A percentile compares a stretch with the other conserved stretches of the same genome.
phyloP scores from a whole-genome alignment of 805 yeast species.

The Yamadazyma scolyti region DNA sequence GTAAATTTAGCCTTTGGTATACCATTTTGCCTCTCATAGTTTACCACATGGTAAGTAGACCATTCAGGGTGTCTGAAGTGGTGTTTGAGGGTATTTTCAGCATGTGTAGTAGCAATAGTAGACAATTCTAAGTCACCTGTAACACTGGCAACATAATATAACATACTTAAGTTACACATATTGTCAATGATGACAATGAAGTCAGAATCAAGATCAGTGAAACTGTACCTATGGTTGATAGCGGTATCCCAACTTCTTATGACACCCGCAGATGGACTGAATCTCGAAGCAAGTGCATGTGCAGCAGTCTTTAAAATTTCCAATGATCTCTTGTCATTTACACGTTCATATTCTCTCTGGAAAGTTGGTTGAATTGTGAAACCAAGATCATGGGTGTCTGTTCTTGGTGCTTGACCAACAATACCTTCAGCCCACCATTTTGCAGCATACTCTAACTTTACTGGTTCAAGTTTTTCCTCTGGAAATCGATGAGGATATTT shows the following conservation, averaged over 20 bases:
- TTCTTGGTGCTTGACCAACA: constrained; percentile 10
- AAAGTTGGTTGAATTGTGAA: constrained; percentile 22
- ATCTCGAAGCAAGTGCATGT: constrained; percentile 20
- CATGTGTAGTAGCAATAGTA: constrained; percentile 24
- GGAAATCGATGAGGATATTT: too few species aligned
- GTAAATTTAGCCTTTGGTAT: constrained; percentile 18
- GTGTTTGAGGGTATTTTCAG: constrained; percentile 21
- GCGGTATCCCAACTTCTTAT: constrained; percentile 24
- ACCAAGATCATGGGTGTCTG: constrained; percentile 26
- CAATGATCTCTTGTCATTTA: constrained; percentile 12
- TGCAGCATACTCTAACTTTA: constrained; percentile 11
- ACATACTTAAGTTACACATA: constrained; percentile 19
- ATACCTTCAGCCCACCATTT: constrained; percentile 14
- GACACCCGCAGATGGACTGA: constrained; percentile 15
- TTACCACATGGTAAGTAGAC: constrained; percentile 21
- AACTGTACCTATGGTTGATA: constrained; percentile 13
- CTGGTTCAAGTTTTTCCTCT: constrained; percentile 5
- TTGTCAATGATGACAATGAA: constrained; percentile 24
- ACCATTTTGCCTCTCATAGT: constrained; percentile 19
- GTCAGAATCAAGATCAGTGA: constrained; percentile 14
- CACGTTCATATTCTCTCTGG: constrained; percentile 17
- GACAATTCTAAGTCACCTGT: constrained; percentile 22
- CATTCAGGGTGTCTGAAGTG: constrained; percentile 19
- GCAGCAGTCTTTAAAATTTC: constrained; percentile 20
- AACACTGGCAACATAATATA: constrained; percentile 19